Base-by-base conservation (phyloP, 331 rosid species). In the Phaseolus coccineus region DNA sequence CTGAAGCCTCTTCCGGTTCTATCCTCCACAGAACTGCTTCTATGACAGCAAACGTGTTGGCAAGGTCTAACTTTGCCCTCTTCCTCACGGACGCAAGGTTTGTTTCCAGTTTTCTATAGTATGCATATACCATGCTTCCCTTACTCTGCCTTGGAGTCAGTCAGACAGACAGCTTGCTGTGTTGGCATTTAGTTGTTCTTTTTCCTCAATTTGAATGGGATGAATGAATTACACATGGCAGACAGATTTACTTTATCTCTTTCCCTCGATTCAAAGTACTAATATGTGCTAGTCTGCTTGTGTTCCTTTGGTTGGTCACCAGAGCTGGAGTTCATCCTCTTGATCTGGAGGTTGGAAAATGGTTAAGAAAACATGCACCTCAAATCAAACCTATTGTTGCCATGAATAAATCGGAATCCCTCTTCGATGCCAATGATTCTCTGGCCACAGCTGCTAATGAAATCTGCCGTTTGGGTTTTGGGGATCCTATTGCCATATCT, bases 401-500 rank as follows among this genome's bases (percentile, higher is more conserved):
- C 22, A 76, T 84, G 81, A 83, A 79, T 68, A 83, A 83, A 79
- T 83, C 93, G 1, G 99, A 93, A 77, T 90, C 94, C 10, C 88
- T 88, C 69, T 87, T 91, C 69, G 93, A 93, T 82, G 81, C 82
- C 19, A 77, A 59, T 66, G 81, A 75, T 70, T 89, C 94, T 74
- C 91, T 95, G 47, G 73, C 79, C 12, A 22, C 85, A 5, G 93
- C 92, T 47, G 91, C 90, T 62, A 74, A 83, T 72, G 98, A 93
- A 77, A 87, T 88, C 78, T 87, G 82, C 28, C 91, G 85, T 46
- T 84, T 95, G 85, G 98, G 99, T 59, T 95, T 91, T 84, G 98
- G 99, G 78, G 99, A 95, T 64, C 97, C 97, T 24, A 87, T 95
- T 80, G 94, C 99, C 66, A 87, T 93, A 69, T 95, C 99, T 61